phyloP scores from a whole-genome alignment of 192 early-diverging fungal species.

The Blastocladiella britannica region DNA sequence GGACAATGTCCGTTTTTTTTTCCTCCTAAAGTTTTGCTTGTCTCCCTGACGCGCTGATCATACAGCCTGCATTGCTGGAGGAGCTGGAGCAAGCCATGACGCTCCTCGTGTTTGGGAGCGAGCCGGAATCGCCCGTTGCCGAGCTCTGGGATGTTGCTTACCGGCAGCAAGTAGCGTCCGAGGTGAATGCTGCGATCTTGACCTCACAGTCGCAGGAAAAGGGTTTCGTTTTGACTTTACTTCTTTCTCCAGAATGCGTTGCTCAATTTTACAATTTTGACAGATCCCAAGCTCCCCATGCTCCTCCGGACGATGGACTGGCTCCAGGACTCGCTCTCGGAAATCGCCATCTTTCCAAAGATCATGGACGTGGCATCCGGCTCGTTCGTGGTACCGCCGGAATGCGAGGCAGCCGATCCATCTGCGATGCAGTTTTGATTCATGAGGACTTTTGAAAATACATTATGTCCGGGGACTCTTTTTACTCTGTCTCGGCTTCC shows the following conservation, averaged over 20 bases:
- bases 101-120: conserved; percentile 63
- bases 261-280: no score
- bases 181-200: conserved; percentile 85
- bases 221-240: no score
- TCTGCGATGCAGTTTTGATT: neutral
- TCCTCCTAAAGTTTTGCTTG: neutral
- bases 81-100: conserved; percentile 96
- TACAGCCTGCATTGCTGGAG: conserved; percentile 71
- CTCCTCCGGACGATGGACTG: conserved; percentile 82
- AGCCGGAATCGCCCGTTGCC: conserved; percentile 48
- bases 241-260: no score
- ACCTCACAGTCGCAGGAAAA: conserved; percentile 74
- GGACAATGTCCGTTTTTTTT: conserved; percentile 44
- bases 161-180: conserved; percentile 75
- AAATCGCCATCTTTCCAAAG: conserved; percentile 58
- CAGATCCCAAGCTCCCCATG: conserved; percentile 76
- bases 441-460: no score
- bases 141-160: conserved; percentile 75
- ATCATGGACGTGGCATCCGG: conserved; percentile 67
- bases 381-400: conserved; percentile 28
- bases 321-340: conserved; percentile 81
- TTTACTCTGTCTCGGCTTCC: no score
- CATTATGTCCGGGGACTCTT: no score
- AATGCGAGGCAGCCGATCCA: neutral
- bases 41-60: conserved; percentile 5